These are phyloP conservation scores for Xylariaceae sp. DNA, from an alignment of 2,329 filamentous ascomycete species.

Conservation along the genomic window DNA sequence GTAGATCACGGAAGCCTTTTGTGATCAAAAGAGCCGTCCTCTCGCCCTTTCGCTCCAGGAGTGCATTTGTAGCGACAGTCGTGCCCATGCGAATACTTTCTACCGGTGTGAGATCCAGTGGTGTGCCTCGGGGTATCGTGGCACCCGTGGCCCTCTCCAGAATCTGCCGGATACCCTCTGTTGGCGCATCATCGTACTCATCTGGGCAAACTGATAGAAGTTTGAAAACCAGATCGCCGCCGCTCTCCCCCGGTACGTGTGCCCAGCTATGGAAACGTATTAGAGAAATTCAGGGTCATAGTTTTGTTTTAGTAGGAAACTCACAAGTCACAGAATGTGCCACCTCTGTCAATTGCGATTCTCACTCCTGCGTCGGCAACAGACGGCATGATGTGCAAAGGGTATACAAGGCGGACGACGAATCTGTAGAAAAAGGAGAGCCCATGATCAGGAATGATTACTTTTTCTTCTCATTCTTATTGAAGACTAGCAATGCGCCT, in stretches of 20 bases:
- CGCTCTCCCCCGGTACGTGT: conserved; percentile 17
- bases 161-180: conserved; percentile 86
- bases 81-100: conserved; percentile 95
- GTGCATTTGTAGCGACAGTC: conserved; percentile 88
- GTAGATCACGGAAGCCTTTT: conserved; percentile 81
- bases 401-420: no score
- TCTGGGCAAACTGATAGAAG: conserved; percentile 84
- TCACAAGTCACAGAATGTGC: conserved; percentile 90
- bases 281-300: no score
- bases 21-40: conserved; percentile 85
- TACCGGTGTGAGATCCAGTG: conserved; percentile 80
- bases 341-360: conserved; percentile 79
- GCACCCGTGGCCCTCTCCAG: conserved; percentile 72
- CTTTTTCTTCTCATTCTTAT: no score
- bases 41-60: conserved; percentile 88
- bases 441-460: no score
- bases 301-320: conserved; percentile 61
- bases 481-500: no score
- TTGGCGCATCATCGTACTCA: conserved; percentile 87
- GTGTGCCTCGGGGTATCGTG: conserved; percentile 75
- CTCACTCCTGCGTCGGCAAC: conserved; percentile 45
- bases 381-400: conserved; percentile 34
- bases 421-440: no score
- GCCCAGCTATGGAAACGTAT: no score
- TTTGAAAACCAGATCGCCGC: conserved; percentile 83